Percentiles rank a stretch among this genome's conserved stretches.
These are phyloP conservation scores for Entophlyctis helioformis DNA, from an alignment of 192 early-diverging fungal genomes.

Conservation along the genomic window DNA sequence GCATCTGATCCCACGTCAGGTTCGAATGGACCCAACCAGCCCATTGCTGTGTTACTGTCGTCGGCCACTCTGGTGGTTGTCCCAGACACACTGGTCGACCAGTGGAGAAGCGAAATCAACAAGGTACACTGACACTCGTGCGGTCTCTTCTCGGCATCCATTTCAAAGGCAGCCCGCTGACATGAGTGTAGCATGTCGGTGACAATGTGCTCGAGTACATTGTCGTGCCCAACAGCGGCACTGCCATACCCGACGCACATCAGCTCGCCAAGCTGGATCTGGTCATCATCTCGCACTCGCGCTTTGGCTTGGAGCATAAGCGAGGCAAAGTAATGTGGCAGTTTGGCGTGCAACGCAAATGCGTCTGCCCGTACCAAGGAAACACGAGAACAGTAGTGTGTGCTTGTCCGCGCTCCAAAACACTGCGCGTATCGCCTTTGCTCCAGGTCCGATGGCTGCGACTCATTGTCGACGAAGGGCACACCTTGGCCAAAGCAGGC, in stretches of 20 bases:
- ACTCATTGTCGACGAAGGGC: conserved; percentile 76
- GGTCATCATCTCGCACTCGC: conserved; percentile 54
- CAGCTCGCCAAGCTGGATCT: conserved; percentile 52
- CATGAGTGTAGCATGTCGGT: conserved; percentile 27
- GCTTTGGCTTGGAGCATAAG: conserved; percentile 50
- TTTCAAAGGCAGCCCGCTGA: no score
- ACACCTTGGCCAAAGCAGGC: conserved; percentile 43
- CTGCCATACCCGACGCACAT: conserved; percentile 32
- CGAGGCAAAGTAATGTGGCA: conserved; percentile 18
- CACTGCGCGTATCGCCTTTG: conserved; percentile 47
- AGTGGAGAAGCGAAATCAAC: conserved; percentile 71
- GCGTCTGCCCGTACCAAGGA: no score
- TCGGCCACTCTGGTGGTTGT: conserved; percentile 60
- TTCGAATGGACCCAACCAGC: no score
- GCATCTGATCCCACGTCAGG: no score
- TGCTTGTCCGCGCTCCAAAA: no score
- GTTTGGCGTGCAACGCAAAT: no score
- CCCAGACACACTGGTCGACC: conserved; percentile 62
- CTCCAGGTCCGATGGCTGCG: conserved; percentile 65
- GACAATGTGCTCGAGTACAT: conserved; percentile 28
- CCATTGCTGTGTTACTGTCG: conserved; percentile 11
- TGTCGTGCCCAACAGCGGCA: conserved; percentile 24
- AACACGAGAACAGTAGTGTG: no score
- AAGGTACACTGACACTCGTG: conserved; percentile 32
- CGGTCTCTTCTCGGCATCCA: no score